Conservation (phyloP, 1,139 yeast species). For the Hemisphaericaspora lyxosophila region DNA sequence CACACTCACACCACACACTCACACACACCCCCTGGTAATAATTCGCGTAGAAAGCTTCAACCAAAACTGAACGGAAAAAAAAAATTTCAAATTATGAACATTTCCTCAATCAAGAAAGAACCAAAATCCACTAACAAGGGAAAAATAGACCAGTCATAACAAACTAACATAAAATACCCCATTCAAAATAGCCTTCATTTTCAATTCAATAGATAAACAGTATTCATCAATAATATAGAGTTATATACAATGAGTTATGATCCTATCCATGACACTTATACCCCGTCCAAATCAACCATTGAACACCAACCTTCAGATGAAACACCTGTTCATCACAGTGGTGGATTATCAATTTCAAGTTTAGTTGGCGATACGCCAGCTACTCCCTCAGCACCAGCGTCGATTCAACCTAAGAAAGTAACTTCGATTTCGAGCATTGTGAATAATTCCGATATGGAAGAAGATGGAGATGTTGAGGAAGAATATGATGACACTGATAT, state of each 20-base stretch:
- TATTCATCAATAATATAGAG: not conserved
- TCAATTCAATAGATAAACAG: not conserved
- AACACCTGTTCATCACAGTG: constrained; percentile 8
- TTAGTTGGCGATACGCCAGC: constrained; percentile 7
- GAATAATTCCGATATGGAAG: constrained; percentile 11
- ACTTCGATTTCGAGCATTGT: constrained; percentile 8
- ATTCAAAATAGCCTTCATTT: no score
- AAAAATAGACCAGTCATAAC: no score
- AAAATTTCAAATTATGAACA: no score
- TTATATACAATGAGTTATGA: constrained; percentile 29
- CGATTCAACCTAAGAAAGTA: constrained; percentile 2
- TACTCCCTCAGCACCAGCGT: not conserved
- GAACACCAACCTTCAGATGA: constrained; percentile 5
- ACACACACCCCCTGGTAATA: no score
- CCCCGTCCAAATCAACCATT: constrained; percentile 9
- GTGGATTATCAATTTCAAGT: constrained; percentile 14
- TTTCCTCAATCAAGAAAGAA: no score
- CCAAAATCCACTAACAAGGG: no score
- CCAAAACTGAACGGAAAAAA: no score
- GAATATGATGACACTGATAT: constrained; percentile 16
- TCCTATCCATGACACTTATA: constrained; percentile 31
- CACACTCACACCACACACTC: no score
- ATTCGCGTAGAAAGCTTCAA: no score
- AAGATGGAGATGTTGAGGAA: constrained; percentile 12
- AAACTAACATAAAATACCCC: no score